Percentiles rank a stretch among this genome's conserved stretches.
These are phyloP conservation scores for Lactarius quietus DNA, from an alignment of 768 basidiomycete species.

Conservation along the genomic window DNA sequence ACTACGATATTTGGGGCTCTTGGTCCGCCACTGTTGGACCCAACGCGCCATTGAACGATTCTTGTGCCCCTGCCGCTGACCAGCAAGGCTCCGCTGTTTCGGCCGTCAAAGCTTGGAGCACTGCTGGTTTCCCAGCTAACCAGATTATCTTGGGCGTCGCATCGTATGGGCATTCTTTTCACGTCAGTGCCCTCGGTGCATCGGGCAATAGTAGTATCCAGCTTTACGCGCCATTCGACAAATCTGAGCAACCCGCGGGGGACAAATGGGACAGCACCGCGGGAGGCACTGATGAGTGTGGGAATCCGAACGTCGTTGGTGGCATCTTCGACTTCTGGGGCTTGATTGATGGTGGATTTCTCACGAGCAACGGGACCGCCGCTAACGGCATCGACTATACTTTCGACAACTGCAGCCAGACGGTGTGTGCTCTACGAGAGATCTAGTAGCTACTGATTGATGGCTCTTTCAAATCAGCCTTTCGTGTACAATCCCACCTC, in stretches of 20 bases:
- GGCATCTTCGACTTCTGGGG: slow-evolving; percentile 61
- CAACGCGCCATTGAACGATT: slow-evolving; percentile 83
- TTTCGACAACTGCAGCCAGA: slow-evolving; percentile 40
- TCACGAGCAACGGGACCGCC: slow-evolving; percentile 41
- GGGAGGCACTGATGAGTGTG: slow-evolving; percentile 50
- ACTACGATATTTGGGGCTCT: slow-evolving; percentile 61
- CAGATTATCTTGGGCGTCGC: slow-evolving; percentile 85
- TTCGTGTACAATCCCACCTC: slow-evolving; percentile 33
- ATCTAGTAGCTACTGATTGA: not conserved
- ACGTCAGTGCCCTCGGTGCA: slow-evolving; percentile 38
- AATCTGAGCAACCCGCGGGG: slow-evolving; percentile 18
- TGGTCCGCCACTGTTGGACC: slow-evolving; percentile 62
- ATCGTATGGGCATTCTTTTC: slow-evolving; percentile 75
- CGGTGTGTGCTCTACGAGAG: slow-evolving; percentile 21
- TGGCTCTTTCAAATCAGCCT: slow-evolving; percentile 26
- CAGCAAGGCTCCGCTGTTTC: slow-evolving; percentile 72
- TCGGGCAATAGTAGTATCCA: slow-evolving; percentile 21
- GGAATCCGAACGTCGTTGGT: slow-evolving; percentile 45
- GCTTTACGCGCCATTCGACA: slow-evolving; percentile 24
- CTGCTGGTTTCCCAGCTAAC: slow-evolving; percentile 71
- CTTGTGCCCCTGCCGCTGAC: slow-evolving; percentile 50
- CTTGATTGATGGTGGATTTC: slow-evolving; percentile 50
- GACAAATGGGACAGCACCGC: slow-evolving; percentile 51
- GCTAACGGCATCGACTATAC: slow-evolving; percentile 45
- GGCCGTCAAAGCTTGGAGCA: slow-evolving; percentile 71